Evolutionary conservation across 2,329 filamentous ascomycete genomes (phyloP), one percentile per base, ranked within the genome.

Genomic region (Ambrosiella cleistominuta): DNA sequence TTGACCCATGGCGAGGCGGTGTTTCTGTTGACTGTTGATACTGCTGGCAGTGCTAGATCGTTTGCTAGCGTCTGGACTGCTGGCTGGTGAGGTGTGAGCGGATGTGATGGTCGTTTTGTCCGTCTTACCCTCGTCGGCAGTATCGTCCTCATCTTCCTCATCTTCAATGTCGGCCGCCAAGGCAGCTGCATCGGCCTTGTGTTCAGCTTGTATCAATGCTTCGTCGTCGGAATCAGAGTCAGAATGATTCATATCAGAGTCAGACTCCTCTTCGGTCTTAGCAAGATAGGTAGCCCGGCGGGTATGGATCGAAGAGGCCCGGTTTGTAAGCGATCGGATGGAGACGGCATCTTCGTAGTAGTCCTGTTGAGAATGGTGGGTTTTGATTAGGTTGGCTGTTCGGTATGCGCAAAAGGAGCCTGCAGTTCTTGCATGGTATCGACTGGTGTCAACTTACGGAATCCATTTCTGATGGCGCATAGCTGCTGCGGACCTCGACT

Each of bases 291-390:
- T 52, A 12, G 51, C 38, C 12, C 51, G 51, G 51, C 51, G 51
- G 6, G 51, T n/a, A 39, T 53, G 51, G n/a, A 53, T 53, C 7
- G 51, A 53, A 15, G 51, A n/a, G 27, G 51, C 49, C 49, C 50
- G 39, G 53, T 81, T 62, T 88, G 70, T 35, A 84, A 88, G 61
- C 84, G 79, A 56, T 79, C 73, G 39, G 80, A 82, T 51, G 74
- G 70, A 61, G 75, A 79, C 69, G 58, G 87, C 88, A 74, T 95
- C 88, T 71, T 95, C 88, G 66, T 94, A 95, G 13, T 79, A 79
- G 65, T 90, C 84, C 83, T 88, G 63, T 57, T 37, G 58, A 47
- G 42, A n/a, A n/a, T 2, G 49, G 11, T n/a, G 19, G 7, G 35
- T 11, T 17, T 47, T 47, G 44, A 11, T 47, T 47, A 47, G 44